Conservation (phyloP, 768 basidiomycete species). For the Crassisporium funariophilum region DNA sequence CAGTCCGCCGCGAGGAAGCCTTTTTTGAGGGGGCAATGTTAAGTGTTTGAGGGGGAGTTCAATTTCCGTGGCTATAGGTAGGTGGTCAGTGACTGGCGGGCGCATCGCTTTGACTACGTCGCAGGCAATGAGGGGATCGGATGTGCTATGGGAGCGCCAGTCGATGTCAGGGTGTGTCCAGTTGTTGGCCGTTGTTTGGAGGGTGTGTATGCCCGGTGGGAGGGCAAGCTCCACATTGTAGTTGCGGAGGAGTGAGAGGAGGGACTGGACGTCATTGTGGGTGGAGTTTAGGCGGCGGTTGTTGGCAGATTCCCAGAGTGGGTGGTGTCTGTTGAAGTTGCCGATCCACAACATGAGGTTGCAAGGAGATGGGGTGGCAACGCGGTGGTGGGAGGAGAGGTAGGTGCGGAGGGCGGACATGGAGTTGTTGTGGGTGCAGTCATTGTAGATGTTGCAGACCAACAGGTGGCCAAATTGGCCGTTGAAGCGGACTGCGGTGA, state of each 20-base stretch:
- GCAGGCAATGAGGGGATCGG: constrained; percentile 22
- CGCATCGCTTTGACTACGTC: constrained; percentile 10
- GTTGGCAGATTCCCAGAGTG: constrained; percentile 26
- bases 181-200: constrained; percentile 19
- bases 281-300: constrained; percentile 21
- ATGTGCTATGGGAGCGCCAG: constrained; percentile 18
- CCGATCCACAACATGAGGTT: constrained; percentile 15
- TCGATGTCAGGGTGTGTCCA: constrained; percentile 36
- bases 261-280: constrained; percentile 3
- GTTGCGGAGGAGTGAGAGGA: constrained; percentile 20
- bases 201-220: constrained; percentile 25
- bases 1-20: constrained; percentile 28
- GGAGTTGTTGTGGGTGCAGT: constrained; percentile 13
- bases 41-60: constrained; percentile 12
- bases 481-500: constrained; percentile 20
- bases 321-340: constrained; percentile 35
- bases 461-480: background rate
- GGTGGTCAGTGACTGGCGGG: constrained; percentile 31
- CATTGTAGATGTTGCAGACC: constrained; percentile 23
- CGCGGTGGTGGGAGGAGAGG: background rate
- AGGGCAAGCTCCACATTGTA: constrained; percentile 30
- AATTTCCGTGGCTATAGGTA: constrained; percentile 29
- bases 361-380: background rate
- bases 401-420: constrained; percentile 2
- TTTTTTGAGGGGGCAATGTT: background rate